Base-by-base conservation (phyloP, 2,329 filamentous ascomycete genomes). In the Monilinia vaccinii-corymbosi region DNA sequence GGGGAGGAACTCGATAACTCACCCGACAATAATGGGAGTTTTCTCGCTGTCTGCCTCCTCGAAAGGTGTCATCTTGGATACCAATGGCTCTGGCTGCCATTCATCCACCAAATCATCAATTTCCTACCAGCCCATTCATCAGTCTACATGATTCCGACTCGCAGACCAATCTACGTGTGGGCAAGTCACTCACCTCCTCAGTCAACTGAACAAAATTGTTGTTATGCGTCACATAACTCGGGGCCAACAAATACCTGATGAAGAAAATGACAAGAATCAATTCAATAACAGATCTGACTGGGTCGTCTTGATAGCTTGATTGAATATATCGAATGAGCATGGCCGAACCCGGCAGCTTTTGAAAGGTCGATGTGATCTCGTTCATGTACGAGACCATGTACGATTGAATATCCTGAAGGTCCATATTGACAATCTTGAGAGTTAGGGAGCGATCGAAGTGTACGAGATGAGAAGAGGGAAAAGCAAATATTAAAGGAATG, bases 281-380 rank as follows among this genome's bases (percentile, higher is more conserved):
- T 76, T 99, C 94, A 67, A 99, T 90, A 44, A 90, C 91, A 56
- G 91, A 96, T 58, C 95, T 88, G 60, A 97, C 85, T 11, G 94
- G 94, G 70, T 99, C 94, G 72, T 99, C 88, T 77, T 99, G 94
- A 78, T 99, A 97, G 73, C 91, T 96, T 61, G 91, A 96, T 74
- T 90, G 90, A 72, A 99, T 91, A 76, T 99, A 99, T 64, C 94
- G 89, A 68, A 96, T 83, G 70, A 97, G 80, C 68, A 99, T 96
- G 46, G 93, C 89, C 34, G 93, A 97, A 56, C 94, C 94, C 34
- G 94, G 95, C 44, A 99, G 82, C 71, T 88, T 90, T 70, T 97
- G 92, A 72, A 99, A 95, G 61, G 86, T 81, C 61, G 83, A 77
- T 57, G 78, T 78, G 28, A 81, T 74, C 65, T 79, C 77, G 63